These are phyloP conservation scores for Quercus variabilis DNA, from an alignment of 306 rosid genomes.

Conservation along the genomic window DNA sequence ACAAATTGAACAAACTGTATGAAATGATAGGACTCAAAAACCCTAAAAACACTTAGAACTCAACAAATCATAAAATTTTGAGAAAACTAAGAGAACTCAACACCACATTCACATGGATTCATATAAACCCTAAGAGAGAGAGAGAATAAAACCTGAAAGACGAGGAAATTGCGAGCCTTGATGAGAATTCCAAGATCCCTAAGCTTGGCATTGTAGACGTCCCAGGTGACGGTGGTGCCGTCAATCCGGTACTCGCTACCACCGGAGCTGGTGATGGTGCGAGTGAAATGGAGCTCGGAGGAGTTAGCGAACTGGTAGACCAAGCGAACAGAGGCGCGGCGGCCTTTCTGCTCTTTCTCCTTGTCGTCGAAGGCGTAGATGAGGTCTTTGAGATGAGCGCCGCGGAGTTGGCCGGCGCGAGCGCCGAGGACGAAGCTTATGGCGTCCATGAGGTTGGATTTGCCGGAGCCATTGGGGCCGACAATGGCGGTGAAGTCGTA, in stretches of 20 bases:
- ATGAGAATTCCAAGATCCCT: slow-evolving; percentile 87
- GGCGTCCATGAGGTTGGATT: slow-evolving; percentile 99
- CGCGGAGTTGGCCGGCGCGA: slow-evolving; percentile 85
- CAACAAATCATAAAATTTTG: background rate
- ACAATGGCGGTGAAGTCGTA: slow-evolving; percentile 89
- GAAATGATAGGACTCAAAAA: no score
- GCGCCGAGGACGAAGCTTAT: slow-evolving; percentile 98
- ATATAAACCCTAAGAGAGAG: background rate
- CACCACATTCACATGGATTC: background rate
- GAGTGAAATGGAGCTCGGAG: slow-evolving; percentile 74
- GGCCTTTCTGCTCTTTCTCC: slow-evolving; percentile 86
- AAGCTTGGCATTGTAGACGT: slow-evolving; percentile 56
- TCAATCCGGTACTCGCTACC: slow-evolving; percentile 88
- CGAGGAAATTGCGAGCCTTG: slow-evolving; percentile 96
- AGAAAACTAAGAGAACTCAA: background rate
- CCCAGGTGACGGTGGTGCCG: slow-evolving; percentile 63
- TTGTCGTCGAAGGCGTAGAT: slow-evolving; percentile 86
- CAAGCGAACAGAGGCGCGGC: slow-evolving; percentile 76
- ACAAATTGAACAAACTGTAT: no score
- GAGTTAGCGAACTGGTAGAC: slow-evolving; percentile 72
- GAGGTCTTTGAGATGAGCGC: slow-evolving; percentile 87
- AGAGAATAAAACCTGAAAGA: slow-evolving; percentile 74
- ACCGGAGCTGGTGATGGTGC: slow-evolving; percentile 73
- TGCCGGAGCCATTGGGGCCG: slow-evolving; percentile 97
- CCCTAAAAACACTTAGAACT: background rate